Conservation (phyloP, 2,329 filamentous ascomycete genomes). For the Aspergillus puulaauensis region DNA sequence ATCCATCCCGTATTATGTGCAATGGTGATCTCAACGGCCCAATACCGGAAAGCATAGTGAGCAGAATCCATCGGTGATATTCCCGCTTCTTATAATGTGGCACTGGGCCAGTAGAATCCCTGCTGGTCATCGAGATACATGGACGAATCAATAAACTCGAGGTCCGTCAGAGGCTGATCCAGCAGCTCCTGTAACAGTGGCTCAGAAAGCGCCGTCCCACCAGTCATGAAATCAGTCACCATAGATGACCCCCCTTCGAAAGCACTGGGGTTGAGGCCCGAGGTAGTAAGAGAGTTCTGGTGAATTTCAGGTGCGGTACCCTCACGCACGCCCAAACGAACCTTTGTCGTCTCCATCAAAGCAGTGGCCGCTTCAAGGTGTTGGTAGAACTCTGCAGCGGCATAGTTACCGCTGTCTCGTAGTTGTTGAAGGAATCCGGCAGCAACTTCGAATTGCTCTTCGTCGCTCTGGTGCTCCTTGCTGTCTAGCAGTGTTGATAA, state of each 20-base stretch:
- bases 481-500: background rate
- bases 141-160: background rate
- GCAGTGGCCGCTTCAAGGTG: background rate
- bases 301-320: background rate
- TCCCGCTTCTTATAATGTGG: too few relatives aligned
- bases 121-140: background rate
- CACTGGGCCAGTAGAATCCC: background rate
- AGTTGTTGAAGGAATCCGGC: background rate
- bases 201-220: background rate
- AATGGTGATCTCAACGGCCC: background rate
- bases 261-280: background rate
- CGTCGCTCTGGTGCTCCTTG: background rate
- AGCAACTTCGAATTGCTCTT: background rate
- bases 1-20: background rate
- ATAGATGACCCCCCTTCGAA: background rate
- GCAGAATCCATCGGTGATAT: too few relatives aligned
- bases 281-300: background rate
- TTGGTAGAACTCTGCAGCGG: background rate
- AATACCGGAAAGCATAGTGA: background rate
- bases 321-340: background rate
- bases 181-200: background rate
- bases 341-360: background rate
- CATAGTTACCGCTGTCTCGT: background rate
- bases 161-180: background rate
- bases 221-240: background rate